Percentiles rank a stretch among this genome's conserved stretches.
phyloP scores from a whole-genome alignment of 2,329 filamentous ascomycete genomes.

The Coniochaeta sp. region DNA sequence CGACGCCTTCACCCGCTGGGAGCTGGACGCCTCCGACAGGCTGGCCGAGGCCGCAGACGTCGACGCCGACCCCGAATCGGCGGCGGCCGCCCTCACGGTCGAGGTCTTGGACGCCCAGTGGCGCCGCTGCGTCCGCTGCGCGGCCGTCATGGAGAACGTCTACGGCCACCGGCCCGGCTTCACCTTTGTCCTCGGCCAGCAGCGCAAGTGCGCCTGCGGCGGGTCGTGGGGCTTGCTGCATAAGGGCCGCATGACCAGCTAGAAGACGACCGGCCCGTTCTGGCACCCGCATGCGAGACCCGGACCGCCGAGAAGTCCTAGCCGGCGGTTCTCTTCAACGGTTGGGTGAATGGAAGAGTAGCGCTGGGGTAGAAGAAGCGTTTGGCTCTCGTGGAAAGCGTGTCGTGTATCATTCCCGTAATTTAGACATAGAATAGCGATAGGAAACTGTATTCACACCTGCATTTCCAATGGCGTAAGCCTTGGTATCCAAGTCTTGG shows the following conservation, averaged over 20 bases:
- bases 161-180: conserved; percentile 38
- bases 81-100: conserved; percentile 18
- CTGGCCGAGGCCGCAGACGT: background rate
- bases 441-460: no score
- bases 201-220: conserved; percentile 47
- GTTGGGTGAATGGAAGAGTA: no score
- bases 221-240: conserved; percentile 43
- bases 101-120: conserved; percentile 18
- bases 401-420: no score
- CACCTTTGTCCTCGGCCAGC: conserved; percentile 45
- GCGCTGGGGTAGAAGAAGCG: no score
- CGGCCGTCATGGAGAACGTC: conserved; percentile 58
- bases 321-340: no score
- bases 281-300: no score
- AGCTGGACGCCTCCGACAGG: conserved; percentile 27
- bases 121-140: conserved; percentile 52
- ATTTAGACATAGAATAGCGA: no score
- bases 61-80: conserved; percentile 3
- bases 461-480: no score
- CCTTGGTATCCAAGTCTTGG: background rate
- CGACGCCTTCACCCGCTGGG: conserved; percentile 52
- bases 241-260: conserved; percentile 9
- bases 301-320: no score
- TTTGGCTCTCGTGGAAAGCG: no score
- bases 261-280: background rate